Conservation (phyloP, 352 stramenopile species). For the Phytopythium montanum region DNA sequence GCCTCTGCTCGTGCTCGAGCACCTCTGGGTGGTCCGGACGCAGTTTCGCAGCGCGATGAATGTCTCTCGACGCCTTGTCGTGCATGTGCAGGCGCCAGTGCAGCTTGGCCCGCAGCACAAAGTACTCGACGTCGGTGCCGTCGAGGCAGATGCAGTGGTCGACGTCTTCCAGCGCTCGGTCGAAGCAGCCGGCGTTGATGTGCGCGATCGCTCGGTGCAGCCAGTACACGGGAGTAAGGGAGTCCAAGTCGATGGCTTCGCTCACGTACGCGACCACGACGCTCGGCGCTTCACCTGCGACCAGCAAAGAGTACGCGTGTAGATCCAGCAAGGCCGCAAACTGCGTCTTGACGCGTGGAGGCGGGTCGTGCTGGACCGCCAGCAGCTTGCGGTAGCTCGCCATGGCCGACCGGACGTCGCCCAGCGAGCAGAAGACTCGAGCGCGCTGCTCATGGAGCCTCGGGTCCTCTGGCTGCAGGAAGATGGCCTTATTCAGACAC, state of each 20-base stretch:
- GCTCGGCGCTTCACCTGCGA: constrained; percentile 41
- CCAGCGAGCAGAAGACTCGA: constrained; percentile 67
- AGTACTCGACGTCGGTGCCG: constrained; percentile 71
- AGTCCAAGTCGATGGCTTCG: constrained; percentile 73
- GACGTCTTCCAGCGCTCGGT: constrained; percentile 73
- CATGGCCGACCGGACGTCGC: constrained; percentile 79
- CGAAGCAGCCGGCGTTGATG: constrained; percentile 52
- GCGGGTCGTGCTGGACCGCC: constrained; percentile 41
- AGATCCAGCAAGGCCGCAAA: constrained; percentile 71
- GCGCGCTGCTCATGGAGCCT: constrained; percentile 63
- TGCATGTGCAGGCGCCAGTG: constrained; percentile 78
- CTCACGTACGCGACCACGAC: constrained; percentile 66
- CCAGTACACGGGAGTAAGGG: constrained; percentile 70
- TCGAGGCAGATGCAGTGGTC: constrained; percentile 84
- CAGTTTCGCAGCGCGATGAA: constrained; percentile 49
- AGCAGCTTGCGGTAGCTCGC: constrained; percentile 77
- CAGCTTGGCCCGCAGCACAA: constrained; percentile 77
- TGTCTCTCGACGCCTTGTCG: constrained; percentile 68
- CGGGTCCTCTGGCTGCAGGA: constrained; percentile 49
- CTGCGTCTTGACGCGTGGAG: constrained; percentile 71
- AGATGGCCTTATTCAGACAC: constrained; percentile 74
- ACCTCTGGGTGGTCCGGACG: constrained; percentile 68
- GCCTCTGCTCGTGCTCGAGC: constrained; percentile 56
- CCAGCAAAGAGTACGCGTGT: constrained; percentile 67
- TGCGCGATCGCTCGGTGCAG: constrained; percentile 69